Conservation (phyloP, 306 rosid species). For the Rubus idaeus region DNA sequence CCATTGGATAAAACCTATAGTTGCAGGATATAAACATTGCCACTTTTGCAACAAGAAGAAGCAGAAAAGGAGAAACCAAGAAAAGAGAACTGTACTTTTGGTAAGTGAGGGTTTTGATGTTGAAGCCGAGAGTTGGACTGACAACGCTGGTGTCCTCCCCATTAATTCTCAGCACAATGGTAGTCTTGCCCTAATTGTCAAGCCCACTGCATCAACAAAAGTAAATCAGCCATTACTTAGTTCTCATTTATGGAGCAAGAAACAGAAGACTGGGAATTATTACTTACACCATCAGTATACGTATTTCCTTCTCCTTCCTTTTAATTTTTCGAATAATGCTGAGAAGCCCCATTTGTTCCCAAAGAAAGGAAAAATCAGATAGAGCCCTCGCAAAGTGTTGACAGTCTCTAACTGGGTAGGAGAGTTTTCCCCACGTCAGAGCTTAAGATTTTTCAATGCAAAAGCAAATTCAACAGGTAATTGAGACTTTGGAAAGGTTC, state of each 20-base stretch:
- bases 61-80: too few species aligned
- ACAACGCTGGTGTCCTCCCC: conserved; percentile 93
- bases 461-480: too few species aligned
- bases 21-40: too few species aligned
- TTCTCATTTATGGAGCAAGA: too few species aligned
- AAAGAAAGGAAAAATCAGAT: neutral
- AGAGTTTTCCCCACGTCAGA: too few species aligned
- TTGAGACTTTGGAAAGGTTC: too few species aligned
- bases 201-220: conserved; percentile 54
- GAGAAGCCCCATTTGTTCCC: conserved; percentile 70
- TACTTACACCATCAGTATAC: conserved; percentile 86
- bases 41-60: too few species aligned
- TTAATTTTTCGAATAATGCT: conserved; percentile 79
- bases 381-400: neutral
- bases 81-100: conserved; percentile 42
- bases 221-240: neutral
- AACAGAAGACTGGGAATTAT: too few species aligned
- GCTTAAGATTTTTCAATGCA: too few species aligned
- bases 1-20: too few species aligned
- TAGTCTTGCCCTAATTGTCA: conserved; percentile 92
- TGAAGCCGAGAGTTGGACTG: conserved; percentile 94
- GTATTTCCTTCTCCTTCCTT: conserved; percentile 87
- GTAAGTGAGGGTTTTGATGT: conserved; percentile 84
- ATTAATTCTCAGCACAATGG: conserved; percentile 81
- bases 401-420: too few species aligned